Percentiles rank a stretch among this genome's conserved stretches.
Evolutionary conservation across 257 asterid genomes (phyloP).

Genomic region (Lycium ferocissimum): DNA sequence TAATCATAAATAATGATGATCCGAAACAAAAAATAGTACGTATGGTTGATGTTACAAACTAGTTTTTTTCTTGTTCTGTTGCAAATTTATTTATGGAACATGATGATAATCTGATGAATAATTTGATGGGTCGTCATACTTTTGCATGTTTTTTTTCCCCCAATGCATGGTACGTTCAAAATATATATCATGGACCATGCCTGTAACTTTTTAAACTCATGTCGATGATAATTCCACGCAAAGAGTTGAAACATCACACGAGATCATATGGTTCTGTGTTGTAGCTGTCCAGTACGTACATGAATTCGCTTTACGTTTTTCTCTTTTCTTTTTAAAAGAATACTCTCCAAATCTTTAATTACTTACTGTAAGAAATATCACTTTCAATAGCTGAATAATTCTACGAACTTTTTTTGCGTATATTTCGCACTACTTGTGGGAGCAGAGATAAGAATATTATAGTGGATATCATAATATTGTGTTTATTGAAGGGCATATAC

Average conservation of each 20-base stretch:
- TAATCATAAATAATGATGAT: neutral
- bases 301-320: neutral
- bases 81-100: neutral
- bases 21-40: too few species aligned
- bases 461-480: neutral
- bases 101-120: neutral
- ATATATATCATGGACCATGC: neutral
- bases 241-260: neutral
- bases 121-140: neutral
- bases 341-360: neutral
- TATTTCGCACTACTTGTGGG: neutral
- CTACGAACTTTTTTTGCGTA: neutral
- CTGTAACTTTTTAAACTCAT: neutral
- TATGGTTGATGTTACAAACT: neutral
- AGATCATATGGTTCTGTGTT: neutral
- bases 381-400: conserved; percentile 14
- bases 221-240: neutral
- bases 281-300: neutral
- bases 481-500: neutral
- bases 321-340: neutral
- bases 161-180: neutral
- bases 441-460: neutral
- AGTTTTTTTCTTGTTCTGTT: neutral
- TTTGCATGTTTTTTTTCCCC: neutral
- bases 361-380: neutral